Evolutionary conservation across 192 early-diverging fungal species (phyloP), one percentile per base, ranked within the genome.

Genomic region (Geranomyces variabilis): DNA sequence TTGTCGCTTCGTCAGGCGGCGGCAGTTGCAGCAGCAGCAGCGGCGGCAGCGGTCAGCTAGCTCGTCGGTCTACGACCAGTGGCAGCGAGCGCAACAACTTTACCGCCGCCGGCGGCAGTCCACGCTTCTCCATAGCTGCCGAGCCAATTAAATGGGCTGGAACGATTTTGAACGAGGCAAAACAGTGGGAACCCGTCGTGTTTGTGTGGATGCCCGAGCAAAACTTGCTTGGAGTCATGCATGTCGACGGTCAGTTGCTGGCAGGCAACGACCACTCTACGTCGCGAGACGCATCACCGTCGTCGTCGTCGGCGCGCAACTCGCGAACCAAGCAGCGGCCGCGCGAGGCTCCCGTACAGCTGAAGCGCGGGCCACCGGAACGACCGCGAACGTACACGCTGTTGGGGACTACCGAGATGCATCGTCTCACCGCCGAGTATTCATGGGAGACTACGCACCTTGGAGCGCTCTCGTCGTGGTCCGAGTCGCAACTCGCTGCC

Each of bases 111-210:
- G n/a, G n/a, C n/a, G n/a, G n/a, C n/a, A n/a, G n/a, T n/a, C n/a
- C n/a, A n/a, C n/a, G n/a, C n/a, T n/a, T n/a, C n/a, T n/a, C n/a
- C n/a, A n/a, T n/a, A n/a, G n/a, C n/a, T n/a, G n/a, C n/a, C n/a
- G n/a, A n/a, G 46, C 46, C 46, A 10, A 19, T 19, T 19, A 47
- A 47, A 47, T 47, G 46, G 46, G 10, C 46, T 47, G 46, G 46
- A 47, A 10, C 10, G 10, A 19, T 47, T 19, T 19, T 47, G 12
- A 13, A 12, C 56, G 26, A 57, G 56, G 24, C 12, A 57, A 9
- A 28, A 57, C 9, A 57, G 56, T 57, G 56, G 56, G 14, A 14
- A 24, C 56, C 56, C 56, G 56, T 57, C 24, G 56, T 57, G 24
- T 28, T 21, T 14, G 56, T 57, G 19, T 57, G 56, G 56, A 24